A percentile compares a stretch with the other conserved stretches of the same genome.
phyloP scores from a whole-genome alignment of 129 eudicot genomes.

The Flaveria ramosissima region DNA sequence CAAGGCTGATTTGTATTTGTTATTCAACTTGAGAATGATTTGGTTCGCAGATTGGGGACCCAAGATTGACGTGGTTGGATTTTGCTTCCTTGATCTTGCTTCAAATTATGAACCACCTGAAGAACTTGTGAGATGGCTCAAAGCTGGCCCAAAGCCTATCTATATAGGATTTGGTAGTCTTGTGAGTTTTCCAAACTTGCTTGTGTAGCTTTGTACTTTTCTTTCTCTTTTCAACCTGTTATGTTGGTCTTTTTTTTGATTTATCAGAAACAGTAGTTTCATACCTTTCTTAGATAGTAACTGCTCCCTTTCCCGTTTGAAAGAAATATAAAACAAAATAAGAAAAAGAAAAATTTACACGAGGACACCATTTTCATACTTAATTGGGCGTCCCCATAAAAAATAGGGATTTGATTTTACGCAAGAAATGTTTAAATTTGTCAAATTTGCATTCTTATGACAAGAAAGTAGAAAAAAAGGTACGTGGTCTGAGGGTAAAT shows the following conservation, averaged over 20 bases:
- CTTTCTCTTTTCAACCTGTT: constrained; percentile 11
- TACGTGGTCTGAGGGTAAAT: not conserved
- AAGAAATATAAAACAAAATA: not conserved
- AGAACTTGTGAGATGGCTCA: constrained; percentile 79
- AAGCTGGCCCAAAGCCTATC: constrained; percentile 93
- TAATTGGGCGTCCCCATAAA: not conserved
- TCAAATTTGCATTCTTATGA: not conserved
- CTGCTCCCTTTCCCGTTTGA: not conserved
- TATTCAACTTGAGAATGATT: constrained; percentile 2
- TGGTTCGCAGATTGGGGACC: constrained; percentile 96
- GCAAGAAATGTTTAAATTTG: not conserved
- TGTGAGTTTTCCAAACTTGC: constrained; percentile 52
- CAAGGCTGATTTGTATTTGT: not conserved
- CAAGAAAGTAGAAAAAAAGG: not conserved
- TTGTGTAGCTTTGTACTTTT: constrained; percentile 20
- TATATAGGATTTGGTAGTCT: constrained; percentile 98
- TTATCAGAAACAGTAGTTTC: not conserved
- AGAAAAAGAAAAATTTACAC: not conserved
- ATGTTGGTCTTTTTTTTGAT: not conserved
- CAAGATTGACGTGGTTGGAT: constrained; percentile 92
- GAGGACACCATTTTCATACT: not conserved
- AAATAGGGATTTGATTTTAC: not conserved
- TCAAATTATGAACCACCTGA: constrained; percentile 88
- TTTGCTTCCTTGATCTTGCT: constrained; percentile 98
- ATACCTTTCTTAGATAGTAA: not conserved